Percentiles rank a stretch among this genome's conserved stretches.
phyloP scores from a whole-genome alignment of 2,329 filamentous ascomycete genomes.

The Penicillium freii region DNA sequence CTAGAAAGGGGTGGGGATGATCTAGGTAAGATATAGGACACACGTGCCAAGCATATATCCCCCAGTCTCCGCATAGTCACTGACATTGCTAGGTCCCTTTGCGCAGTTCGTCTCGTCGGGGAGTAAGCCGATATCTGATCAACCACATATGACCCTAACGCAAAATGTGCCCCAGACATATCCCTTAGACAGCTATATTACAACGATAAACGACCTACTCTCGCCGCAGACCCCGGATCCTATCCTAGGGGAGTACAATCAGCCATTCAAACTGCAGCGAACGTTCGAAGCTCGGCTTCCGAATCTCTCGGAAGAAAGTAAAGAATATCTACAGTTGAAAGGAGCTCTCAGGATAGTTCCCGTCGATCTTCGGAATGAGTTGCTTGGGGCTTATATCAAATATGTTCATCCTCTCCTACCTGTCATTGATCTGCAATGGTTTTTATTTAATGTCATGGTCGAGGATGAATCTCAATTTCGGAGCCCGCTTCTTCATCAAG shows the following conservation, averaged over 20 bases:
- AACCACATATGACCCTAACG: conserved; percentile 5
- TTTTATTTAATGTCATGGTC: conserved; percentile 7
- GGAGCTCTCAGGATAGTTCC: conserved; percentile 7
- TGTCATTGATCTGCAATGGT: conserved; percentile 8
- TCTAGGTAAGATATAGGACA: background rate
- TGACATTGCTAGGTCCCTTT: background rate
- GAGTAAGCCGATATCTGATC: background rate
- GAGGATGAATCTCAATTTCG: conserved; percentile 7
- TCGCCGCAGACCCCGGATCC: background rate
- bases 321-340: conserved; percentile 3
- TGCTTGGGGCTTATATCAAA: conserved; percentile 11
- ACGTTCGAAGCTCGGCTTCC: background rate
- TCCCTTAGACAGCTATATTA: conserved; percentile 6
- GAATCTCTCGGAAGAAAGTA: conserved; percentile 2
- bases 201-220: conserved; percentile 3
- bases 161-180: conserved; percentile 8
- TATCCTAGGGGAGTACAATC: background rate
- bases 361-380: conserved; percentile 2
- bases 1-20: background rate
- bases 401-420: conserved; percentile 15
- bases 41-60: background rate
- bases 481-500: conserved; percentile 13
- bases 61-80: background rate
- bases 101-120: background rate
- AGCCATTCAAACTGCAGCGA: background rate